Percentiles rank a stretch among this genome's conserved stretches.
Evolutionary conservation across 176 grass and related monocot species (phyloP).

Genomic region (Oryza glumipatula): DNA sequence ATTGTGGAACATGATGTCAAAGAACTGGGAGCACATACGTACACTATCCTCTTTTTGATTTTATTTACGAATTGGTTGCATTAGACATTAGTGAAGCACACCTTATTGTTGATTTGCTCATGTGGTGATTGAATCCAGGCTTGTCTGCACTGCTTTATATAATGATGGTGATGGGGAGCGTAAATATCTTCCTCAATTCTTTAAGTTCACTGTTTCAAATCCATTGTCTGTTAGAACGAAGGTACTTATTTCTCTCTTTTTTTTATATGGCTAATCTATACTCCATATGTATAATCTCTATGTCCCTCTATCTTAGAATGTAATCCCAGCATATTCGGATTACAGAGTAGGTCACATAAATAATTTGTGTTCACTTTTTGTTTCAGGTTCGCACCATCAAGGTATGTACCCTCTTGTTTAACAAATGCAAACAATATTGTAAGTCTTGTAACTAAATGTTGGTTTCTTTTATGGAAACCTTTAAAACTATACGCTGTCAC

Average conservation of each 20-base stretch:
- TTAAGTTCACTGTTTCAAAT: conserved; percentile 93
- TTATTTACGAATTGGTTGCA: conserved; percentile 3
- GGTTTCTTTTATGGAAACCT: conserved; percentile 20
- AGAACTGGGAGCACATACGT: conserved; percentile 94
- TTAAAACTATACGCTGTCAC: conserved; percentile 23
- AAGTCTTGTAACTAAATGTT: conserved; percentile 45
- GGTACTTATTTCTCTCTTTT: conserved; percentile 54
- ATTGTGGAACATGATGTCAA: conserved; percentile 99
- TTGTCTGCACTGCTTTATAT: conserved; percentile 97
- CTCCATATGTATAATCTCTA: not conserved
- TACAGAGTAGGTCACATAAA: conserved; percentile 23
- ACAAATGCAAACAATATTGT: conserved; percentile 49
- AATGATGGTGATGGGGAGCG: conserved; percentile 89
- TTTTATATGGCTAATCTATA: not conserved
- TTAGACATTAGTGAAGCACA: conserved; percentile 2
- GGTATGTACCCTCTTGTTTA: conserved; percentile 72
- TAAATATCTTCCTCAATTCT: conserved; percentile 99
- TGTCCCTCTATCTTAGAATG: conserved; percentile 24
- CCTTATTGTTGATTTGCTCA: conserved; percentile 33
- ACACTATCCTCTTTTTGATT: conserved; percentile 40
- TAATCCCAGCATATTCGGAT: not conserved
- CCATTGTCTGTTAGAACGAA: conserved; percentile 99
- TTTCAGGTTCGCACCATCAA: conserved; percentile 94
- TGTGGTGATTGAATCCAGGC: conserved; percentile 59
- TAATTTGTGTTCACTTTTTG: conserved; percentile 35